Evolutionary conservation across 805 yeast genomes (phyloP).

Genomic region (Metschnikowia baotianmanensis): DNA sequence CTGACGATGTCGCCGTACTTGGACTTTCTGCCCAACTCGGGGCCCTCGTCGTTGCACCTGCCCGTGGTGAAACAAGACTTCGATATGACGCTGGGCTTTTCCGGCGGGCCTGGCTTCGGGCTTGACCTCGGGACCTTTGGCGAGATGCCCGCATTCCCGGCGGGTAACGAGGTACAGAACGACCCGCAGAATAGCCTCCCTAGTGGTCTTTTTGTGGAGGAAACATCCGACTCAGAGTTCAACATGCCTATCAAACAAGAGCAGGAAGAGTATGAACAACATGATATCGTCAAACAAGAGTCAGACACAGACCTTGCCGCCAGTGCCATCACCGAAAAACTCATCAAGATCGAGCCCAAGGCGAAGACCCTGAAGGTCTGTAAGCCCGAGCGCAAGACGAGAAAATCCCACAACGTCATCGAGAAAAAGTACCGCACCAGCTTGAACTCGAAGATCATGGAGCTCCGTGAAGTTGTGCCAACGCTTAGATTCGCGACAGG

Average conservation of each 20-base stretch:
- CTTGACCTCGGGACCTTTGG: not conserved
- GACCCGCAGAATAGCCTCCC: no score
- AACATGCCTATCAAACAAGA: no score
- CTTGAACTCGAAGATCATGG: slow-evolving; percentile 66
- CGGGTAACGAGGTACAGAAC: not conserved
- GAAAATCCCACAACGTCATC: slow-evolving; percentile 72
- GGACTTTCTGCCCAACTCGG: slow-evolving; percentile 7
- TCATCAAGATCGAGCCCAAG: slow-evolving; percentile 13
- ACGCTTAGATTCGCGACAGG: slow-evolving; percentile 63
- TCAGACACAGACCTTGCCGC: not conserved
- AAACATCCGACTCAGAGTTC: no score
- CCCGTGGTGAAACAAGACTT: not conserved
- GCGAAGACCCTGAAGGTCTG: slow-evolving; percentile 18
- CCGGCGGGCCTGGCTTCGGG: not conserved
- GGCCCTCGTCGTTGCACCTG: slow-evolving; percentile 1
- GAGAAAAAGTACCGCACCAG: slow-evolving; percentile 80
- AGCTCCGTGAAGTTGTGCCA: slow-evolving; percentile 76
- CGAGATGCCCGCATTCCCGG: not conserved
- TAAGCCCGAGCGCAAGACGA: slow-evolving; percentile 50
- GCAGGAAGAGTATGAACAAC: no score
- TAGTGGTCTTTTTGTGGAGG: no score
- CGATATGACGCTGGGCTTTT: not conserved
- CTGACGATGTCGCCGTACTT: slow-evolving; percentile 5
- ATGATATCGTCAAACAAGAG: not conserved
- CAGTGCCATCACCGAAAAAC: no score